Conservation (phyloP, 192 early-diverging fungal species). For the Entomortierella parvispora region DNA sequence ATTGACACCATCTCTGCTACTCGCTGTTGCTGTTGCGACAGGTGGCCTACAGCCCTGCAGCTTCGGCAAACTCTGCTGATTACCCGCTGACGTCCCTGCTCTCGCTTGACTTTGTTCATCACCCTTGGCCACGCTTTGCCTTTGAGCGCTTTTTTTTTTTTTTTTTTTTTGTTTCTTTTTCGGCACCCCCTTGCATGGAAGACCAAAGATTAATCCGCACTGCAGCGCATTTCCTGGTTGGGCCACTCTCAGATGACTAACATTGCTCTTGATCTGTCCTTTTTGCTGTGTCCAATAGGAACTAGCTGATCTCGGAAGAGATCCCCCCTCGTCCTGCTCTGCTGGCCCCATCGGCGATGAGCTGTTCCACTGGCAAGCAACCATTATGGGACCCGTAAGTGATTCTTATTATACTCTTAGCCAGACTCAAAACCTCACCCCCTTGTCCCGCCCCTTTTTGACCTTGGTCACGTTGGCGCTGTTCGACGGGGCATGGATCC, state of each 20-base stretch:
- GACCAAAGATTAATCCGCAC: not conserved
- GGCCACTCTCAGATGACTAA: slow-evolving; percentile 4
- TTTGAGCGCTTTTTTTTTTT: not conserved
- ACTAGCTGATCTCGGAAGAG: slow-evolving; percentile 93
- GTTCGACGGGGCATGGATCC: not conserved
- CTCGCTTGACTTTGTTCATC: too few relatives aligned
- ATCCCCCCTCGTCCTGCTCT: slow-evolving; percentile 97
- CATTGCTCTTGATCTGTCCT: slow-evolving; percentile 1
- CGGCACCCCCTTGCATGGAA: not conserved
- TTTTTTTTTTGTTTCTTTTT: slow-evolving; percentile 12
- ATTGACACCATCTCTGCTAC: too few relatives aligned
- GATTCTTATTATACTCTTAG: slow-evolving; percentile 5
- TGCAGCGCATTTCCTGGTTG: not conserved
- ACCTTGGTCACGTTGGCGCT: slow-evolving; percentile 8
- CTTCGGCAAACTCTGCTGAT: too few relatives aligned
- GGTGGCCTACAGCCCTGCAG: too few relatives aligned
- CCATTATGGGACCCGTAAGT: slow-evolving; percentile 97
- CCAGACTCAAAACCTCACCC: not conserved
- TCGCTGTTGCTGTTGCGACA: too few relatives aligned
- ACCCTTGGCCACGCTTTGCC: not conserved
- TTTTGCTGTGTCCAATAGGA: slow-evolving; percentile 65
- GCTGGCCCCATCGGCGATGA: slow-evolving; percentile 96
- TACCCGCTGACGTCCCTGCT: too few relatives aligned
- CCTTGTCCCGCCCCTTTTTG: not conserved
- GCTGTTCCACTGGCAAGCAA: slow-evolving; percentile 96